phyloP scores from a whole-genome alignment of 306 rosid genomes.

The Castanopsis chinensis region DNA sequence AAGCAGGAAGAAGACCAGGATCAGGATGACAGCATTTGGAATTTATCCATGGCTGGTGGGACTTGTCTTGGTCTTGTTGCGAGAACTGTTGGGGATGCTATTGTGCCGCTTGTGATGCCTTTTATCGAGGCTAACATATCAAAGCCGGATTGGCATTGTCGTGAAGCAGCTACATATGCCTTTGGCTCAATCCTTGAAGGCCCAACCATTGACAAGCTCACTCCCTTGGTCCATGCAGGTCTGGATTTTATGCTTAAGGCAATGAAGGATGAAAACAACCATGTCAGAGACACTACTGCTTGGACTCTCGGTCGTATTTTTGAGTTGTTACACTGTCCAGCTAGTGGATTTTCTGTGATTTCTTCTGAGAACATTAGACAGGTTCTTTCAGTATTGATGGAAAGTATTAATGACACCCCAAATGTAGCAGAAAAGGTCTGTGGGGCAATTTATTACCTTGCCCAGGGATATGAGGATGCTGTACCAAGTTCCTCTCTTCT shows the following conservation, averaged over 20 bases:
- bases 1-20: conserved; percentile 42
- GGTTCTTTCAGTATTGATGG: conserved; percentile 29
- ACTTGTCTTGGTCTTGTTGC: conserved; percentile 38
- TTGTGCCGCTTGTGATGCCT: conserved; percentile 41
- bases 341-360: conserved; percentile 26
- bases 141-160: conserved; percentile 36
- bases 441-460: conserved; percentile 37
- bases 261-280: conserved; percentile 33
- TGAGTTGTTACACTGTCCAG: conserved; percentile 36
- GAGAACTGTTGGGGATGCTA: conserved; percentile 30
- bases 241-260: conserved; percentile 28
- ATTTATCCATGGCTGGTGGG: conserved; percentile 43
- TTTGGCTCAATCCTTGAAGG: conserved; percentile 43
- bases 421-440: conserved; percentile 39
- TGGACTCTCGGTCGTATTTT: conserved; percentile 41
- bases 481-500: conserved; percentile 26
- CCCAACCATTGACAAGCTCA: conserved; percentile 25
- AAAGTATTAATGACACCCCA: conserved; percentile 32
- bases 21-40: conserved; percentile 36
- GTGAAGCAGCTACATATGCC: conserved; percentile 39
- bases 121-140: conserved; percentile 36
- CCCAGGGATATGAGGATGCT: conserved; percentile 36
- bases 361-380: conserved; percentile 26
- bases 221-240: conserved; percentile 27
- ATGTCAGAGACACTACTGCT: conserved; percentile 41